These are phyloP conservation scores for Neostapfia colusana DNA, from an alignment of 176 grass and related monocot genomes.

Conservation along the genomic window DNA sequence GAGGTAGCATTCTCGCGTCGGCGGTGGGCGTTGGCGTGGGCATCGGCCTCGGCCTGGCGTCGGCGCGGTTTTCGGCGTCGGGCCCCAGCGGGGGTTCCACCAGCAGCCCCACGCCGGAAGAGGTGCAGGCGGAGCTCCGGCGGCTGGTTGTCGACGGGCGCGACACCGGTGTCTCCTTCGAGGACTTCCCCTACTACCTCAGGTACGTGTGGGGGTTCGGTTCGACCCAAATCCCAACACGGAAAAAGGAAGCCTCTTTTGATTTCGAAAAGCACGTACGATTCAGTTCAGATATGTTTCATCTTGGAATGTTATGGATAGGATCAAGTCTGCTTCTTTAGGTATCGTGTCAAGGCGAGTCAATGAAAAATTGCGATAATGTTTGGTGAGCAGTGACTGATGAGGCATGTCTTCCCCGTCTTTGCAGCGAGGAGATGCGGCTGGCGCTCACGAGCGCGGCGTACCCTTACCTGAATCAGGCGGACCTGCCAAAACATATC, in stretches of 20 bases:
- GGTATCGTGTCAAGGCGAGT: background rate
- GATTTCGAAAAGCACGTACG: background rate
- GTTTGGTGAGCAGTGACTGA: slow-evolving; percentile 28
- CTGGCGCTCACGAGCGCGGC: slow-evolving; percentile 66
- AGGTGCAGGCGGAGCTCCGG: slow-evolving; percentile 52
- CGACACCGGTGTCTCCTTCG: slow-evolving; percentile 56
- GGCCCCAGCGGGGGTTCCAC: background rate
- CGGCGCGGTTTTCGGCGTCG: background rate
- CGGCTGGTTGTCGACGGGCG: slow-evolving; percentile 52
- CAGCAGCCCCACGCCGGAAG: background rate
- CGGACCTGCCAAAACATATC: slow-evolving; percentile 54
- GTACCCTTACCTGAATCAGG: slow-evolving; percentile 61
- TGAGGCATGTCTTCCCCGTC: slow-evolving; percentile 23
- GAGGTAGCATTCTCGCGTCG: background rate
- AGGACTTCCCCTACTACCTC: slow-evolving; percentile 76
- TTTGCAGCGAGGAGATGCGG: slow-evolving; percentile 62
- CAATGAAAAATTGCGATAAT: background rate
- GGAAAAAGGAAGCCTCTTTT: background rate
- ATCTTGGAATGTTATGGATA: background rate
- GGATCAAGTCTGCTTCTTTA: slow-evolving; percentile 12
- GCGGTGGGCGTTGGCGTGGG: slow-evolving; percentile 35
- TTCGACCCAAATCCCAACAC: background rate
- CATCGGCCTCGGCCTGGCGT: slow-evolving; percentile 38
- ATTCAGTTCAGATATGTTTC: slow-evolving; percentile 23
- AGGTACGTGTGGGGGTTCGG: slow-evolving; percentile 29